These are phyloP conservation scores for Dendrostoma leiphaemia DNA, from an alignment of 2,329 filamentous ascomycete species.

Conservation along the genomic window DNA sequence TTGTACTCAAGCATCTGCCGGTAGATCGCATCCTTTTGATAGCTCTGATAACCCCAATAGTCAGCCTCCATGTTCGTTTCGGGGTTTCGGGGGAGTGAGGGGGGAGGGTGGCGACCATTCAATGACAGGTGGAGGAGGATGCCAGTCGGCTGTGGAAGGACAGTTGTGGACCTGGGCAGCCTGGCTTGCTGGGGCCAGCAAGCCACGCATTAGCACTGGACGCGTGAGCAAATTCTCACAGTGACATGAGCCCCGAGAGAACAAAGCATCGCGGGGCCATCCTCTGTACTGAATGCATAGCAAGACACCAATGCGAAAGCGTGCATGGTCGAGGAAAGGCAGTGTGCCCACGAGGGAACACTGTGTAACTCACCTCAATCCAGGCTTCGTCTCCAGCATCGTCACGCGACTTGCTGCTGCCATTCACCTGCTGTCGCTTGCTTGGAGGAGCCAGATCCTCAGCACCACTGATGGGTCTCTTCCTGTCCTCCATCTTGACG, in stretches of 20 bases:
- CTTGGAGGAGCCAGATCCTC: conserved; percentile 85
- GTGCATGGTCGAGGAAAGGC: background rate
- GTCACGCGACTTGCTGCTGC: conserved; percentile 57
- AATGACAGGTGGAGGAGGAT: conserved; percentile 11
- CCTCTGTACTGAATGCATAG: background rate
- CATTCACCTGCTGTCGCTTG: conserved; percentile 91
- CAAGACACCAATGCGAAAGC: background rate
- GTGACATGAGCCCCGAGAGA: conserved; percentile 23
- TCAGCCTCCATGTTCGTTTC: conserved; percentile 31
- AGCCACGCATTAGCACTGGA: conserved; percentile 43
- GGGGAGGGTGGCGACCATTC: conserved; percentile 22
- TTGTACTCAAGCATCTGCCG: conserved; percentile 99
- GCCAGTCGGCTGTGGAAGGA: conserved; percentile 16
- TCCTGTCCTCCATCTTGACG: conserved; percentile 99
- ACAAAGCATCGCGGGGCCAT: background rate
- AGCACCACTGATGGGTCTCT: conserved; percentile 78
- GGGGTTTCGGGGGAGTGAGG: conserved; percentile 23
- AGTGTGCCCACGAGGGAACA: conserved; percentile 10
- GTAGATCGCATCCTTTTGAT: conserved; percentile 93
- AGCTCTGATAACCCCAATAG: conserved; percentile 59
- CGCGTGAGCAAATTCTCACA: conserved; percentile 26
- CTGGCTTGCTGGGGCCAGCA: conserved; percentile 40
- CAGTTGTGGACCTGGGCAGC: conserved; percentile 30
- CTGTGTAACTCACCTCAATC: conserved; percentile 62
- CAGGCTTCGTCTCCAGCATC: conserved; percentile 59